Evolutionary conservation across 2,329 filamentous ascomycete genomes (phyloP).

Genomic region (Drechslerella stenobrocha): DNA sequence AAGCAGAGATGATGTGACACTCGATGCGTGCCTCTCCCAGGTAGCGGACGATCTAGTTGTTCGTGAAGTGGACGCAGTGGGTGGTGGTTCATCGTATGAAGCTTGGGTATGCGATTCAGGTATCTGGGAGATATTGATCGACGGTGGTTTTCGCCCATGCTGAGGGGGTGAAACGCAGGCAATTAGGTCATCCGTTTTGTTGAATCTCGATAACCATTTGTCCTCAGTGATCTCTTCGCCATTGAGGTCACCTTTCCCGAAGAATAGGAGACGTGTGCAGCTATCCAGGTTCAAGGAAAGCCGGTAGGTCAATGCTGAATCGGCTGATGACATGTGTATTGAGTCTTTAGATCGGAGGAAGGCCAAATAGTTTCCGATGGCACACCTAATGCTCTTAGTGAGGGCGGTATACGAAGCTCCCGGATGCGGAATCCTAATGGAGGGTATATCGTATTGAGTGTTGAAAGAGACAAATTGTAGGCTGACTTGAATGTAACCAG

Average conservation of each 20-base stretch:
- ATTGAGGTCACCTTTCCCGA: slow-evolving; percentile 37
- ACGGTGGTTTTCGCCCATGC: slow-evolving; percentile 31
- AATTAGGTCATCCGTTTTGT: slow-evolving; percentile 43
- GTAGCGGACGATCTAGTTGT: slow-evolving; percentile 36
- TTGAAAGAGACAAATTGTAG: slow-evolving; percentile 39
- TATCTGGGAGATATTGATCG: slow-evolving; percentile 36
- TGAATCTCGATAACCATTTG: slow-evolving; percentile 41
- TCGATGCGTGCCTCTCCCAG: slow-evolving; percentile 38
- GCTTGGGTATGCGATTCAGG: slow-evolving; percentile 27
- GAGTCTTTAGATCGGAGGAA: slow-evolving; percentile 46
- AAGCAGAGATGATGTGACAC: slow-evolving; percentile 37
- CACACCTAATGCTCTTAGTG: slow-evolving; percentile 40
- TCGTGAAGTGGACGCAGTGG: slow-evolving; percentile 29
- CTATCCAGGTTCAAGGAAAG: slow-evolving; percentile 41
- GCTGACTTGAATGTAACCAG: slow-evolving; percentile 41
- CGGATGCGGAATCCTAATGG: slow-evolving; percentile 36
- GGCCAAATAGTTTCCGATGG: slow-evolving; percentile 41
- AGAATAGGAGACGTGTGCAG: slow-evolving; percentile 37
- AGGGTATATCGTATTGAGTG: slow-evolving; percentile 39
- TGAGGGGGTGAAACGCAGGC: slow-evolving; percentile 36
- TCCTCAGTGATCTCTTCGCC: slow-evolving; percentile 44
- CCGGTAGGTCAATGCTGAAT: slow-evolving; percentile 39
- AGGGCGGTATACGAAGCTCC: slow-evolving; percentile 41
- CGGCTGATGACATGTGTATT: slow-evolving; percentile 38
- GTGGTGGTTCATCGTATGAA: slow-evolving; percentile 39